phyloP scores from a whole-genome alignment of 1,284 basidiomycete genomes.

The Hemileia vastatrix region DNA sequence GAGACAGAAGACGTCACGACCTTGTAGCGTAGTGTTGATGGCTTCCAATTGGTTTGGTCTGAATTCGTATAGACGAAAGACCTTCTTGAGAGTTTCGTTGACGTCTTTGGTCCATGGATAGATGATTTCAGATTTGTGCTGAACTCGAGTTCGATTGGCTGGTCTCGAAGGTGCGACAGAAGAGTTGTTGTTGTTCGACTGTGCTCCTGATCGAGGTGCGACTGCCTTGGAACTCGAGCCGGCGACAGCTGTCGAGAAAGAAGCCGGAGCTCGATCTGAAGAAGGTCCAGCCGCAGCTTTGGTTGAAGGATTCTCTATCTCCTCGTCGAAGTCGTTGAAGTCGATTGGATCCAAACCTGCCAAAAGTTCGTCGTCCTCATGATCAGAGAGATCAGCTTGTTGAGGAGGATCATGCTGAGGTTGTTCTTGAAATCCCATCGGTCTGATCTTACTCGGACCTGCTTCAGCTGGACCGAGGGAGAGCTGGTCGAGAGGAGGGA shows the following conservation, averaged over 20 bases:
- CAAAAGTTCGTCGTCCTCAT: background rate
- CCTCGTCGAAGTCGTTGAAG: background rate
- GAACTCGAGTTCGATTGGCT: background rate
- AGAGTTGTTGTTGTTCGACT: background rate
- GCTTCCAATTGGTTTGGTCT: constrained; percentile 77
- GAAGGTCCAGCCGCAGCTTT: background rate
- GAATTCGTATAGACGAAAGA: constrained; percentile 63
- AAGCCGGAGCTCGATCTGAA: background rate
- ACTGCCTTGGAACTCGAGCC: no score
- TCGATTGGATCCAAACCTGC: background rate
- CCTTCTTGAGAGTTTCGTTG: constrained; percentile 53
- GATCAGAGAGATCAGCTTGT: background rate
- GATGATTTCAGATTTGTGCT: constrained; percentile 30
- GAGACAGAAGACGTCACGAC: constrained; percentile 80
- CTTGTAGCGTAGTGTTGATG: constrained; percentile 67
- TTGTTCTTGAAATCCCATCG: background rate
- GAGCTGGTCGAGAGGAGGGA: background rate
- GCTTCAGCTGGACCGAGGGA: background rate
- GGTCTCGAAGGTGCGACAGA: background rate
- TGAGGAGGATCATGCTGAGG: background rate
- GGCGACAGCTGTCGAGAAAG: background rate
- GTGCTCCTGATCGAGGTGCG: background rate
- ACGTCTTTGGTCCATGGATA: constrained; percentile 55
- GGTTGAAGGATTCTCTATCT: background rate
- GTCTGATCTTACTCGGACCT: background rate